Evolutionary conservation across 2,329 filamentous ascomycete genomes (phyloP), one percentile per base, ranked within the genome.

Genomic region (Coniochaeta prunicola): DNA sequence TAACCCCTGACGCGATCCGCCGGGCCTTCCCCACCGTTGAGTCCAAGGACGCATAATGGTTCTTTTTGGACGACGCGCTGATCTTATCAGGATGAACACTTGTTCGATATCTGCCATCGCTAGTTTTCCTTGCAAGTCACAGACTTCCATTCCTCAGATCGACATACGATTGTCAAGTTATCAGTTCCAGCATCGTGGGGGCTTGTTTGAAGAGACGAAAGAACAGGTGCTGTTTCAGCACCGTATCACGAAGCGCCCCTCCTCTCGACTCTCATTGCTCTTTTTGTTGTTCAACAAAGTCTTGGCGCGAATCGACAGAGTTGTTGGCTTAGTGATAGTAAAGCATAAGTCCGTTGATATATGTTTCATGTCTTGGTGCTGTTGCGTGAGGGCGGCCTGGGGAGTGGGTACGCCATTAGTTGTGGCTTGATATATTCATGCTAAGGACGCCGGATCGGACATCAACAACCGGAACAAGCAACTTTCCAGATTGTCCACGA

Each of bases 201-300:
- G 45, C 7, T 26, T n/a, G n/a, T n/a, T n/a, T 36, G 33, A 36
- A 38, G 13, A 7, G 24, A 3, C 28, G n/a, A 26, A 17, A 17
- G 30, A 9, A 17, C 2, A 26, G 45, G 45, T 21, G 72, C 73
- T 64, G 67, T 70, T 34, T 67, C 56, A 57, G 38, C 59, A 59
- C n/a, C 24, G 21, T 58, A 28, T 55, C 42, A 53, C 30, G 53
- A 54, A 36, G 53, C 53, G 53, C 30, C 19, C 5, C 2, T 6
- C n/a, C 45, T 10, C 26, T 19, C n/a, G 19, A 9, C 40, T 24
- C 17, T 30, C n/a, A 8, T 53, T 36, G 53, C 30, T 54, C 9
- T n/a, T n/a, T n/a, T 4, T 38, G 36, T 38, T n/a, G 36, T 38
- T 38, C 36, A 4, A n/a, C n/a, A n/a, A n/a, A 17, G 19, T 17